Conservation (phyloP, 176 grass and related monocot species). For the Eleusine coracana region DNA sequence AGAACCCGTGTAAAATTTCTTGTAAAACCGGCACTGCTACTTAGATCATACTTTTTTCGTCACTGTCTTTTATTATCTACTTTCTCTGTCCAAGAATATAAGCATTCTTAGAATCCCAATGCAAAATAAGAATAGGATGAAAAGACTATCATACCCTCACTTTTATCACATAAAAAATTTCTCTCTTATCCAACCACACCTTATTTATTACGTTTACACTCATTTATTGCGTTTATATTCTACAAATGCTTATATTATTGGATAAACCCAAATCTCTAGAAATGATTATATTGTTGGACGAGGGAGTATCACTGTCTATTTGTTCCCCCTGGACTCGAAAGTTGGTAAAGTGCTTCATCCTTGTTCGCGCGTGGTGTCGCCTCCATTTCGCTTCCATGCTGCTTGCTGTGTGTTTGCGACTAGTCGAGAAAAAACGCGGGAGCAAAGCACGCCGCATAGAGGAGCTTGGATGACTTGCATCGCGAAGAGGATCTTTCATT, state of each 20-base stretch:
- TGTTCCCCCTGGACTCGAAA: neutral
- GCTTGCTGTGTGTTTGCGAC: neutral
- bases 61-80: neutral
- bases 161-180: too few species aligned
- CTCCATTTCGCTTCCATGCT: neutral
- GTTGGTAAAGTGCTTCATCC: neutral
- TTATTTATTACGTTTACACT: too few species aligned
- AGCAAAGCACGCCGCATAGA: slow-evolving; percentile 3
- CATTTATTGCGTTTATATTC: too few species aligned
- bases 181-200: too few species aligned
- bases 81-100: too few species aligned
- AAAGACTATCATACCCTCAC: too few species aligned
- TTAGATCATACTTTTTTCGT: neutral
- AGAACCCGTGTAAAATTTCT: neutral
- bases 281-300: too few species aligned
- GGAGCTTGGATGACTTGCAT: slow-evolving; percentile 33
- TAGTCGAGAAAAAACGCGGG: neutral
- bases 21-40: neutral
- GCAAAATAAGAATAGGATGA: too few species aligned
- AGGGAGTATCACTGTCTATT: too few species aligned
- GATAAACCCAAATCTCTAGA: too few species aligned
- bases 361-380: neutral
- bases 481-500: slow-evolving; percentile 41
- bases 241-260: too few species aligned
- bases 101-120: too few species aligned